Evolutionary conservation across 306 rosid genomes (phyloP), one percentile per base, ranked within the genome.

Genomic region (Dryas octopetala): DNA sequence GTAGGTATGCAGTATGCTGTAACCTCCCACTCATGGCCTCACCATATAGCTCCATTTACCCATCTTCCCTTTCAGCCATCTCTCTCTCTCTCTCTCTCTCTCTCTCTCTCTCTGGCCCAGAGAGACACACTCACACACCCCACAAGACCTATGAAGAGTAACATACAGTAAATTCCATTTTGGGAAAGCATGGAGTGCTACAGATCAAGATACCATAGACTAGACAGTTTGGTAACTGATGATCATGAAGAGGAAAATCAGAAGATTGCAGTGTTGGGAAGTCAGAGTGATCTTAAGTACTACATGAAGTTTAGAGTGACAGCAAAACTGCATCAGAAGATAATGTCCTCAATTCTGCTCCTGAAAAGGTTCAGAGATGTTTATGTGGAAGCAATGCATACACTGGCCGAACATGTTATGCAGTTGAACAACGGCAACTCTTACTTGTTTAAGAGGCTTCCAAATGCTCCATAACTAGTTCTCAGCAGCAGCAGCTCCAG

Each of bases 381-480:
- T 23, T 77, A 69, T 43, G 76, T 59, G 28, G 64, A 51, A 38
- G 64, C 17, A 23, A 77, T 77, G 76, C 81, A 77, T 38, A 28
- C 63, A 41, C 47, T 77, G 23, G 76, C 81, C 19, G 76, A 66
- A 19, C 49, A 61, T 61, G 26, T 77, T 48, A 26, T 69, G 61
- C 71, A 77, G 55, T 41, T 77, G 70, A 77, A 61, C 70, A 77
- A 51, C n/a, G 70, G 81, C 19, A 23, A 19, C 61, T 47, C 70
- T 17, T 41, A 68, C 47, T 61, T 28, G 8, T 17, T 77, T 58
- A 77, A 58, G 68, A 76, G 61, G 55, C 54, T 71, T 23, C 32
- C 54, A 60, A 48, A 13, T 53, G 50, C 50, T 40, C 32, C 62
- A 58, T 58, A 58, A 2, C 38, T 32, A 32, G 62, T 58, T 58